Evolutionary conservation across 495 filamentous ascomycete species (phyloP).

Genomic region (Penicillium chermesinum): DNA sequence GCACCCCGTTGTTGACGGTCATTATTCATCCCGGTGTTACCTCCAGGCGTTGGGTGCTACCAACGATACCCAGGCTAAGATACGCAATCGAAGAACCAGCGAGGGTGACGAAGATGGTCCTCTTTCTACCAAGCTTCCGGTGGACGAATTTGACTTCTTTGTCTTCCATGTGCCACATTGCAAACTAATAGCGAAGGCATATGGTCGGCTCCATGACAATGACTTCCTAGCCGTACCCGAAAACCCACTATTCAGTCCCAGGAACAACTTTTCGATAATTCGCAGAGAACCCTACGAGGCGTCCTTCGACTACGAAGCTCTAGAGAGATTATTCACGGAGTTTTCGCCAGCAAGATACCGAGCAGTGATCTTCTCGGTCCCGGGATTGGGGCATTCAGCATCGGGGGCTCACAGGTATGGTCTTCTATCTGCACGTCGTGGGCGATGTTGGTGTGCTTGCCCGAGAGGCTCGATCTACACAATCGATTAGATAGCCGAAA

Average conservation of each 20-base stretch:
- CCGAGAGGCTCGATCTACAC: constrained; percentile 62
- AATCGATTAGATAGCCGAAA: constrained; percentile 57
- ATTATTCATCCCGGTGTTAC: constrained; percentile 92
- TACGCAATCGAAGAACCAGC: too few relatives aligned
- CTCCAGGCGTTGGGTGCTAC: constrained; percentile 97
- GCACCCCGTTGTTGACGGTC: constrained; percentile 93
- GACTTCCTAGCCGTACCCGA: constrained; percentile 61
- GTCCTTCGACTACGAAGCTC: background rate
- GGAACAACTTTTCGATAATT: background rate
- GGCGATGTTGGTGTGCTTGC: constrained; percentile 61
- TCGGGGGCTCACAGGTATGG: constrained; percentile 75
- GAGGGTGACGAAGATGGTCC: too few relatives aligned
- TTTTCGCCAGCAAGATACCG: constrained; percentile 25
- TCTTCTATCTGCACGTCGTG: constrained; percentile 64
- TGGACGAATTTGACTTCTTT: constrained; percentile 94
- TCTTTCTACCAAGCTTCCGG: too few relatives aligned
- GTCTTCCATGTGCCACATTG: constrained; percentile 94
- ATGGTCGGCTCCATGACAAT: constrained; percentile 90
- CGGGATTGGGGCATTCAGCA: constrained; percentile 76
- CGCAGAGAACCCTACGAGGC: constrained; percentile 3
- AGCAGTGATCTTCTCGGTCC: constrained; percentile 61
- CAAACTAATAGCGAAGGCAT: constrained; percentile 94
- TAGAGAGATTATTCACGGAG: too few relatives aligned
- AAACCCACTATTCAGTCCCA: background rate
- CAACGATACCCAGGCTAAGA: constrained; percentile 70